Base-by-base conservation (phyloP, 2,329 filamentous ascomycete genomes). In the Aureobasidium leucospermi region DNA sequence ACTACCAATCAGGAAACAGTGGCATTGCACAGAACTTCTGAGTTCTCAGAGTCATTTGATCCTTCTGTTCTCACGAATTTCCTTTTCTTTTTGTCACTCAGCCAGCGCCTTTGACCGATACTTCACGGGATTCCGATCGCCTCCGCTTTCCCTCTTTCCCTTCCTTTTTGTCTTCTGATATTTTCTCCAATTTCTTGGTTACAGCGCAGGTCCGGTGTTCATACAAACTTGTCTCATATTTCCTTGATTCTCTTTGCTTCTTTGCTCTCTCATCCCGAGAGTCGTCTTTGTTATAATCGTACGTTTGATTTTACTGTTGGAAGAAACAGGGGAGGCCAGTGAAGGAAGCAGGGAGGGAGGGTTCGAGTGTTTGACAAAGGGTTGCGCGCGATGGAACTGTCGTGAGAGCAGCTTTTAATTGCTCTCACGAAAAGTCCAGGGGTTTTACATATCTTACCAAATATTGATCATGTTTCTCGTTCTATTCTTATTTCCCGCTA, bases 11-110 rank as follows among this genome's bases (percentile, higher is more conserved):
- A 77, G 85, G 84, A 36, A 96, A 89, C 68, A 90, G 90, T 41
- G 94, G 94, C 61, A 96, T 99, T 68, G 89, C 94, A 34, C 94
- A 97, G 75, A 99, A 99, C 74, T 99, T 99, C 69, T 97, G 43
- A 58, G 51, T 34, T 28, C 52, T 46, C 5, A 6, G 19, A n/a
- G 29, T 15, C 31, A 45, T 8, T 36, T 11, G 16, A n/a, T 39
- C 16, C n/a, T 42, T 45, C 29, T 29, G n/a, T 45, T 38, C 31
- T 38, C 19, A 58, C 55, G 55, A 58, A 58, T 58, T 41, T 48
- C 55, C 53, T 57, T 57, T 39, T 42, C 10, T 19, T 32, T 46
- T 57, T 58, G 42, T 41, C 43, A 36, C 8, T 48, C 32, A 48
- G 42, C 43, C 55, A 47, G 55, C 55, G 55, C 31, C 42, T 58